phyloP scores from a whole-genome alignment of 2,329 filamentous ascomycete species.

The Alternaria angustiovoidea region DNA sequence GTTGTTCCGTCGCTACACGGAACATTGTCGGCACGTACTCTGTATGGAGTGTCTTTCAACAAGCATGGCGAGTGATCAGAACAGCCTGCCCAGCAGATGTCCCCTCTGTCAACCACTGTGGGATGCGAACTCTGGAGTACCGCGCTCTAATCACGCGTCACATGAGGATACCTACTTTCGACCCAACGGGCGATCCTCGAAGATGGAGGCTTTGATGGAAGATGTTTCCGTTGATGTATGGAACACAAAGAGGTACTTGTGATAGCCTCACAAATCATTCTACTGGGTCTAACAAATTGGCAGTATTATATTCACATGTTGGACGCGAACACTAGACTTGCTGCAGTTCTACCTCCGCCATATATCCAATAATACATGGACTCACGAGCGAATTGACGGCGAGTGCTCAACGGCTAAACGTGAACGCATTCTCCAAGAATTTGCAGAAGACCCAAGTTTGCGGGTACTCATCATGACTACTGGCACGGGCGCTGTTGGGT shows the following conservation, averaged over 20 bases:
- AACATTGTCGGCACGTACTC: slow-evolving; percentile 43
- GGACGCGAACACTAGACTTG: slow-evolving; percentile 41
- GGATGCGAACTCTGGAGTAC: neutral
- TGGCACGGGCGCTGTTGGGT: slow-evolving; percentile 62
- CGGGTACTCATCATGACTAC: slow-evolving; percentile 62
- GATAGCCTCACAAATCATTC: no score
- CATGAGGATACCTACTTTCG: slow-evolving; percentile 43
- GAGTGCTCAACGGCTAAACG: slow-evolving; percentile 49
- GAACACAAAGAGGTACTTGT: slow-evolving; percentile 38
- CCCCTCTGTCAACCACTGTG: slow-evolving; percentile 35
- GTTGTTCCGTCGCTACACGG: slow-evolving; percentile 31
- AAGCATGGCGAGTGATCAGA: slow-evolving; percentile 20
- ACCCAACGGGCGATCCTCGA: slow-evolving; percentile 41
- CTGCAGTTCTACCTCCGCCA: slow-evolving; percentile 24
- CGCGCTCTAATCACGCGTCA: slow-evolving; percentile 4
- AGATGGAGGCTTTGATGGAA: slow-evolving; percentile 44
- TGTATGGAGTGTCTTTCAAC: slow-evolving; percentile 48
- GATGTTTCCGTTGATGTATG: slow-evolving; percentile 42
- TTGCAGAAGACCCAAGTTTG: slow-evolving; percentile 35
- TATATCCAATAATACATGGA: neutral
- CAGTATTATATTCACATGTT: slow-evolving; percentile 46
- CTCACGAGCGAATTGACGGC: slow-evolving; percentile 57
- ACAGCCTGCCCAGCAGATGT: slow-evolving; percentile 19
- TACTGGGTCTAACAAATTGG: no score
- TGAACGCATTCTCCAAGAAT: slow-evolving; percentile 51